Conservation (phyloP, 177 flowering plant genomes). For the Tripterygium wilfordii region DNA sequence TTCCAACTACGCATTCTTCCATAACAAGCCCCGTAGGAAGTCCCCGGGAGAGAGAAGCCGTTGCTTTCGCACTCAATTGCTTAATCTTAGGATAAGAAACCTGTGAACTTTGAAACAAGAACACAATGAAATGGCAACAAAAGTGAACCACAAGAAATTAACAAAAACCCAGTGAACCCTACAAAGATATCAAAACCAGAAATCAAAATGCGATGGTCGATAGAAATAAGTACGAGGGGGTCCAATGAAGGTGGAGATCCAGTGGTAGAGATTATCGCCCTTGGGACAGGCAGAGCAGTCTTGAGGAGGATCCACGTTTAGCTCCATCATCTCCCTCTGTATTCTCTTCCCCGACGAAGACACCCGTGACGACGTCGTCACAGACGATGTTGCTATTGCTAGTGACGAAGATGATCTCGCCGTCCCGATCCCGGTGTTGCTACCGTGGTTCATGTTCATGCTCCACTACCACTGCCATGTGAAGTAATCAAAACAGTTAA, state of each 20-base stretch:
- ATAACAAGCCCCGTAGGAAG: too few relatives aligned
- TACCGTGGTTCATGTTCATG: background rate
- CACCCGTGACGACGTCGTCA: constrained; percentile 67
- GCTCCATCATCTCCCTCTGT: constrained; percentile 80
- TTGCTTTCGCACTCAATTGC: too few relatives aligned
- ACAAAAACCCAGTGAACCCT: background rate
- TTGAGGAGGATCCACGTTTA: constrained; percentile 59
- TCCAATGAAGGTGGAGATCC: constrained; percentile 81
- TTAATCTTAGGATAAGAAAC: too few relatives aligned
- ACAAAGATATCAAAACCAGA: too few relatives aligned
- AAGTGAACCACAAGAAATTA: too few relatives aligned
- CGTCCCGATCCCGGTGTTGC: background rate
- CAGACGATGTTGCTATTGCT: constrained; percentile 10
- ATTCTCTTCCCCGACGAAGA: constrained; percentile 87
- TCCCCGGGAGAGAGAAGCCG: too few relatives aligned
- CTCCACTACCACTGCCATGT: background rate
- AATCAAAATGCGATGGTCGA: background rate
- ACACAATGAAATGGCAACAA: too few relatives aligned
- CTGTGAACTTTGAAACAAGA: too few relatives aligned
- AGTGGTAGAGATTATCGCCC: constrained; percentile 85
- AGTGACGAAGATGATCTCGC: background rate
- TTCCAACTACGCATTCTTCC: too few relatives aligned
- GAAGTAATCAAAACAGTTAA: too few relatives aligned
- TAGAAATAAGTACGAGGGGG: constrained; percentile 46
- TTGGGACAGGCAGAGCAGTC: constrained; percentile 89